These are phyloP conservation scores for Aspergillus floridensis DNA, from an alignment of 2,329 filamentous ascomycete genomes.

Conservation along the genomic window DNA sequence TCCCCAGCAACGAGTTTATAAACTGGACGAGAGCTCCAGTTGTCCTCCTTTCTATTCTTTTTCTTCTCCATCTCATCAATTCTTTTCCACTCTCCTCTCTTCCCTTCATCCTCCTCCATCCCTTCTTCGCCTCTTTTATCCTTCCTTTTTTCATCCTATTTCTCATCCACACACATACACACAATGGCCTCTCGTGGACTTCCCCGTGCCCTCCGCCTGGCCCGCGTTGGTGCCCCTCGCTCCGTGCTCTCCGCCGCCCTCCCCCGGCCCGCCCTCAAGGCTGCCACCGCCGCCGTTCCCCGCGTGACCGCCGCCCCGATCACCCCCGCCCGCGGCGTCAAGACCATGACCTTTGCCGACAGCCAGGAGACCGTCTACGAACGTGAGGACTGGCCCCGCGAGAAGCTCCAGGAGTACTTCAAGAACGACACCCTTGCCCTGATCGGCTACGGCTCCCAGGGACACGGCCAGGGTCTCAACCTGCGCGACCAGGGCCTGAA, in stretches of 20 bases:
- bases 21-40: conserved; percentile 8
- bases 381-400: conserved; percentile 96
- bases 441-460: conserved; percentile 97
- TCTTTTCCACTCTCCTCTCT: conserved; percentile 13
- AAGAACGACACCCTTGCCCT: conserved; percentile 99
- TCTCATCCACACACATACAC: conserved; percentile 16
- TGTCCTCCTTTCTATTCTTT: conserved; percentile 7
- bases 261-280: conserved; percentile 47
- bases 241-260: conserved; percentile 59
- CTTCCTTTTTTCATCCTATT: conserved; percentile 12
- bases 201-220: conserved; percentile 59
- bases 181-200: conserved; percentile 51
- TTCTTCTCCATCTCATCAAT: conserved; percentile 11
- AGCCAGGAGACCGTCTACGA: conserved; percentile 94
- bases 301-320: conserved; percentile 48
- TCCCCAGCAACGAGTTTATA: conserved; percentile 21
- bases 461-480: conserved; percentile 98
- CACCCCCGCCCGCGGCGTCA: conserved; percentile 68
- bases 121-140: conserved; percentile 13
- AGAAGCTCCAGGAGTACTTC: conserved; percentile 99
- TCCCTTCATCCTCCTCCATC: conserved; percentile 6
- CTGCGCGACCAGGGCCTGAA: conserved; percentile 99
- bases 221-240: conserved; percentile 55
- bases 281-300: conserved; percentile 39
- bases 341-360: conserved; percentile 99